Percentiles rank a stretch among this genome's conserved stretches.
phyloP scores from a whole-genome alignment of 495 filamentous ascomycete genomes.

The Pseudomonodictys pantanalensis region DNA sequence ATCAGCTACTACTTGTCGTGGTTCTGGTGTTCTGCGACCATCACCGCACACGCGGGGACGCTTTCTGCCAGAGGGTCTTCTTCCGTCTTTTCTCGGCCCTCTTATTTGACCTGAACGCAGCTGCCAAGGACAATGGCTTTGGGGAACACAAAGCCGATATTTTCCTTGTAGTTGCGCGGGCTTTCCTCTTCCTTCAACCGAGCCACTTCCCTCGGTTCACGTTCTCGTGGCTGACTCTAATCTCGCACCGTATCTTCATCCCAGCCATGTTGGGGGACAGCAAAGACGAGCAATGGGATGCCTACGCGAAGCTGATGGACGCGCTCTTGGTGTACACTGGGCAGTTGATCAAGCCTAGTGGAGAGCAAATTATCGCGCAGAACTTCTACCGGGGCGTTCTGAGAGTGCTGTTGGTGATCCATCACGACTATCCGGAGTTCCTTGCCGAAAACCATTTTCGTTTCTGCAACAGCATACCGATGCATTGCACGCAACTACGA shows the following conservation, averaged over 20 bases:
- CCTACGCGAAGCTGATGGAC: constrained; percentile 72
- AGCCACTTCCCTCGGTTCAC: constrained; percentile 73
- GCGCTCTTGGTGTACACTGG: constrained; percentile 72
- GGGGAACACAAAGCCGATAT: constrained; percentile 62
- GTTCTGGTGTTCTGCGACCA: constrained; percentile 82
- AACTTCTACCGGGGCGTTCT: constrained; percentile 81
- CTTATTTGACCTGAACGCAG: constrained; percentile 63
- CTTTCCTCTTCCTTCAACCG: constrained; percentile 74
- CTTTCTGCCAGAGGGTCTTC: constrained; percentile 84
- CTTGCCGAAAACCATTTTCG: constrained; percentile 80
- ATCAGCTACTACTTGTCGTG: constrained; percentile 69
- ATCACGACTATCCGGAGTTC: constrained; percentile 94
- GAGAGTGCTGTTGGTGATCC: constrained; percentile 76
- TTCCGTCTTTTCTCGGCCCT: constrained; percentile 86
- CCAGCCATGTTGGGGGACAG: constrained; percentile 70
- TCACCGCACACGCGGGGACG: constrained; percentile 74
- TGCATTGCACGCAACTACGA: constrained; percentile 80
- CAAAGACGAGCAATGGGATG: constrained; percentile 53
- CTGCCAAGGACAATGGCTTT: constrained; percentile 38
- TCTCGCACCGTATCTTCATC: constrained; percentile 84
- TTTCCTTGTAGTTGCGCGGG: constrained; percentile 67
- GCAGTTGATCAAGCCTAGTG: constrained; percentile 71
- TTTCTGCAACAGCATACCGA: constrained; percentile 80
- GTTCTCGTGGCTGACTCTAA: constrained; percentile 77
- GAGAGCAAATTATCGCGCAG: constrained; percentile 67